Conservation (phyloP, 306 rosid species). For the Dalbergia oliveri region DNA sequence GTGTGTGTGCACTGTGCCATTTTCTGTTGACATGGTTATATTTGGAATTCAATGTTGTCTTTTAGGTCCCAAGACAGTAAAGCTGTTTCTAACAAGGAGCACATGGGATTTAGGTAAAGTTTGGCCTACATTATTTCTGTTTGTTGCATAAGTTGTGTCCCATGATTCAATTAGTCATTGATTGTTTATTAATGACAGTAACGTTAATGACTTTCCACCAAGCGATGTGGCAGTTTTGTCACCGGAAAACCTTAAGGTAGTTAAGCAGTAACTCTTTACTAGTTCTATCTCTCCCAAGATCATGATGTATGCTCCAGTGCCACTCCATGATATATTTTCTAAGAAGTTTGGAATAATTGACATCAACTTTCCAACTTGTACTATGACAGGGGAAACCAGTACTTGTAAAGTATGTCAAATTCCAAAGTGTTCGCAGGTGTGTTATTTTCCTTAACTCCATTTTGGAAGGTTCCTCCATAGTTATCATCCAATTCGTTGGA, state of each 20-base stretch:
- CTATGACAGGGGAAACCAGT: constrained; percentile 82
- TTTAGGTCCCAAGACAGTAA: constrained; percentile 93
- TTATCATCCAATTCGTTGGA: constrained; percentile 19
- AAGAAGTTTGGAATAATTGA: constrained; percentile 8
- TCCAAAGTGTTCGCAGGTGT: constrained; percentile 97
- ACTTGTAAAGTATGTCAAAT: constrained; percentile 84
- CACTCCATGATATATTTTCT: constrained; percentile 43
- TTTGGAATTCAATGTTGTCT: constrained; percentile 48
- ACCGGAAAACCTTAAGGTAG: constrained; percentile 78
- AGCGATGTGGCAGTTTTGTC: constrained; percentile 74
- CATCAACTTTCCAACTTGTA: constrained; percentile 27
- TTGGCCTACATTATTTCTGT: constrained; percentile 32
- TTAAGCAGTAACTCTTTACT: constrained; percentile 28
- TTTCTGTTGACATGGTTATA: constrained; percentile 30
- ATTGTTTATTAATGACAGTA: constrained; percentile 67
- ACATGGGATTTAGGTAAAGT: constrained; percentile 96
- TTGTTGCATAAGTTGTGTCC: constrained; percentile 23
- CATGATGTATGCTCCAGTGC: constrained; percentile 36
- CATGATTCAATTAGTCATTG: constrained; percentile 37
- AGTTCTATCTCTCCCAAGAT: constrained; percentile 7
- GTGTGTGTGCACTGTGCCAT: background rate
- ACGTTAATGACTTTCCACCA: constrained; percentile 88
- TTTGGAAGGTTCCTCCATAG: constrained; percentile 24
- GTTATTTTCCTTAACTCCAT: constrained; percentile 33
- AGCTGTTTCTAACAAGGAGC: constrained; percentile 95